A percentile compares a stretch with the other conserved stretches of the same genome.
Evolutionary conservation across 768 basidiomycete species (phyloP).

Genomic region (Mycena belliarum): DNA sequence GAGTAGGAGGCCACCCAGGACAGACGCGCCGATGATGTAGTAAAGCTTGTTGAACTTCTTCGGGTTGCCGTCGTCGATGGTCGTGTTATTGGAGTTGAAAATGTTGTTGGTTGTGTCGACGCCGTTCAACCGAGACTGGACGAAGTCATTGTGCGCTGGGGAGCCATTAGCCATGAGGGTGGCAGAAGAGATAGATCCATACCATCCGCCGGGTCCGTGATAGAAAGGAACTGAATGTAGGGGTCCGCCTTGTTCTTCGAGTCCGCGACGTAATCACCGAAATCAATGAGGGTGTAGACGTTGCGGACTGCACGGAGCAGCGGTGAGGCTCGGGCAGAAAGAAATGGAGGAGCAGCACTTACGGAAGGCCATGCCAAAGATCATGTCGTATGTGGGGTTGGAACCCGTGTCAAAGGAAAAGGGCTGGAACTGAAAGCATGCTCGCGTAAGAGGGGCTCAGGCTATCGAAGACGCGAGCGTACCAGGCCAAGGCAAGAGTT

Average conservation of each 20-base stretch:
- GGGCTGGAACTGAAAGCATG: conserved; percentile 70
- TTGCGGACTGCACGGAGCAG: conserved; percentile 60
- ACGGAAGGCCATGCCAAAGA: conserved; percentile 82
- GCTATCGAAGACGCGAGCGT: conserved; percentile 28
- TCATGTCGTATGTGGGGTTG: conserved; percentile 62
- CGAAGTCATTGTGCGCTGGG: conserved; percentile 64
- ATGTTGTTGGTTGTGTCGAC: conserved; percentile 40
- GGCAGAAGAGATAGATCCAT: too few species aligned
- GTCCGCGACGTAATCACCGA: conserved; percentile 64
- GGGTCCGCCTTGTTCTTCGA: conserved; percentile 53
- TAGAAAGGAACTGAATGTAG: conserved; percentile 68
- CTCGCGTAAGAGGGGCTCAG: not conserved
- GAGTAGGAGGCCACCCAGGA: conserved; percentile 6
- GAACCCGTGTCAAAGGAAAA: conserved; percentile 73
- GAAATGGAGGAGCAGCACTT: conserved; percentile 27
- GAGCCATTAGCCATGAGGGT: not conserved
- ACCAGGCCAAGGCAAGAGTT: conserved; percentile 70
- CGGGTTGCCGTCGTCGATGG: not conserved
- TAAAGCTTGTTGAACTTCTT: not conserved
- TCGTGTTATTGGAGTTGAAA: not conserved
- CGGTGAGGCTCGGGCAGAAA: conserved; percentile 3
- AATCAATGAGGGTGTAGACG: conserved; percentile 70
- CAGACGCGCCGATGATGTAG: conserved; percentile 15
- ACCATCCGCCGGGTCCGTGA: conserved; percentile 46
- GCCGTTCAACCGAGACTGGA: conserved; percentile 60